These are phyloP conservation scores for Triangularia verruculosa DNA, from an alignment of 2,329 filamentous ascomycete species.

Conservation along the genomic window DNA sequence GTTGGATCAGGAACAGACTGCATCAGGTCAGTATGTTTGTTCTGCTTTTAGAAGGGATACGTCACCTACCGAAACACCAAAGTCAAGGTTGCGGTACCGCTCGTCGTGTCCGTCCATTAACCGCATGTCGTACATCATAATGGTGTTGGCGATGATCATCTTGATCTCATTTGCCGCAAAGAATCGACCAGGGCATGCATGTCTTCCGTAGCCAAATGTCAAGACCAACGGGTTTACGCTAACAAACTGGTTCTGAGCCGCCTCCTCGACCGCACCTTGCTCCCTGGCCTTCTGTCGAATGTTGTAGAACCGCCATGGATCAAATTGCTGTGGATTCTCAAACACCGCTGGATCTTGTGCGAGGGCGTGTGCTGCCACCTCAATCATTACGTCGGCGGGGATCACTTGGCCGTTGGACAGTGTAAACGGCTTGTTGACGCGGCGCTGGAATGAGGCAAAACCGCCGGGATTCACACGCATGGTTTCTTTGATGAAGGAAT, in stretches of 20 bases:
- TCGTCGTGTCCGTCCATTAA: conserved; percentile 25
- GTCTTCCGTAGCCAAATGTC: conserved; percentile 40
- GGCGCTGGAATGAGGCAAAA: conserved; percentile 46
- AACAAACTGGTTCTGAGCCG: conserved; percentile 41
- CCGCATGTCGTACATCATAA: conserved; percentile 33
- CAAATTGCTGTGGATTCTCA: conserved; percentile 37
- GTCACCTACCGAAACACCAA: conserved; percentile 22
- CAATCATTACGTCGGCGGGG: conserved; percentile 43
- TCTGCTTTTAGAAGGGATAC: background rate
- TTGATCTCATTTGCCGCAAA: conserved; percentile 40
- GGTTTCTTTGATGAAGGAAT: conserved; percentile 35
- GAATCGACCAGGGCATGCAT: conserved; percentile 40
- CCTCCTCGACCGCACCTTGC: conserved; percentile 29
- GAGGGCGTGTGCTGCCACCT: conserved; percentile 39
- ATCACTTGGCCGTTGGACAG: conserved; percentile 54
- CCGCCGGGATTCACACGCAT: conserved; percentile 28
- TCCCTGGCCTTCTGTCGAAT: conserved; percentile 31
- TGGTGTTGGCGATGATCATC: conserved; percentile 32
- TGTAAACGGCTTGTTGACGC: conserved; percentile 48
- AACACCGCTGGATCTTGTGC: conserved; percentile 38
- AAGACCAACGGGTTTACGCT: conserved; percentile 34
- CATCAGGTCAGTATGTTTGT: background rate
- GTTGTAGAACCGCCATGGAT: conserved; percentile 40
- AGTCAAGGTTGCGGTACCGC: conserved; percentile 29
- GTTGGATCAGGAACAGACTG: conserved; percentile 27